Percentiles rank a stretch among this genome's conserved stretches.
Conservation (phyloP, 495 filamentous ascomycete genomes). For the Symbiotaphrina buchneri region DNA sequence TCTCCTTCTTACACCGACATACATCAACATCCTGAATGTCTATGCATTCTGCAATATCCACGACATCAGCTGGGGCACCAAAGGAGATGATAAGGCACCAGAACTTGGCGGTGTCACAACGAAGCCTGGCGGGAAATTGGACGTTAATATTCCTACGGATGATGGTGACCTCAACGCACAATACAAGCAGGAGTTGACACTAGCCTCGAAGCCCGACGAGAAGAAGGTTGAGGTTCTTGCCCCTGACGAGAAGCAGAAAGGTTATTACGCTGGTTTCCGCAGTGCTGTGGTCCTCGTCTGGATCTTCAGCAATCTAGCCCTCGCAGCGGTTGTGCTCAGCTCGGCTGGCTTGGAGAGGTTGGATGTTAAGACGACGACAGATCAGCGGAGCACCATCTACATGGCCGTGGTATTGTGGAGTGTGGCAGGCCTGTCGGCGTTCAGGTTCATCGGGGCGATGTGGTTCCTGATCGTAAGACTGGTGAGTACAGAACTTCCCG, state of each 20-base stretch:
- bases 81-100: constrained; percentile 76
- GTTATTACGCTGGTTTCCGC: constrained; percentile 94
- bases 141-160: constrained; percentile 80
- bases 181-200: constrained; percentile 65
- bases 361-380: constrained; percentile 15
- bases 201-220: constrained; percentile 36
- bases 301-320: constrained; percentile 91
- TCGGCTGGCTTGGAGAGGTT: constrained; percentile 60
- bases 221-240: constrained; percentile 38
- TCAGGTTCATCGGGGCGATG: constrained; percentile 76
- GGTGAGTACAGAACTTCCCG: too few relatives aligned
- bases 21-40: constrained; percentile 92
- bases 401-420: constrained; percentile 81
- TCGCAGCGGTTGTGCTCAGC: constrained; percentile 70
- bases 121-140: constrained; percentile 81
- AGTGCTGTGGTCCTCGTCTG: constrained; percentile 79
- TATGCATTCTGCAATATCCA: constrained; percentile 98
- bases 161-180: constrained; percentile 73
- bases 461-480: constrained; percentile 92
- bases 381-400: constrained; percentile 44
- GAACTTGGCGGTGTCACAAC: constrained; percentile 61
- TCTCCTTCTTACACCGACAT: constrained; percentile 80
- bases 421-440: constrained; percentile 66
- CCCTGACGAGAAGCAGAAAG: constrained; percentile 68
- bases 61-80: constrained; percentile 94